A percentile compares a stretch with the other conserved stretches of the same genome.
These are phyloP conservation scores for Zea mays DNA, from an alignment of 176 grass and related monocot genomes.

Conservation along the genomic window Zm-B73-REFERENCE-NAM-5.0 NC_050104.1:18964501-18965000, in stretches of 20 bases:
- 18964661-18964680: conserved; percentile 89
- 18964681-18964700: conserved; percentile 77
- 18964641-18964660: conserved; percentile 82
- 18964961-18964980: no score
- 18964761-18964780: neutral
- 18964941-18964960: no score
- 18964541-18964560: conserved; percentile 89
- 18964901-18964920: no score
- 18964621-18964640: conserved; percentile 93
- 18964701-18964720: conserved; percentile 44
- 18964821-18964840: no score
- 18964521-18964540: conserved; percentile 87
- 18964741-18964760: neutral
- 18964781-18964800: neutral
- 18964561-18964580: conserved; percentile 96
- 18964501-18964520: conserved; percentile 97
- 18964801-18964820: neutral
- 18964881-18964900: no score
- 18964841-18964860: no score
- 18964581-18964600: conserved; percentile 89
- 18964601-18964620: conserved; percentile 89
- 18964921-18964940: no score
- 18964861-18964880: no score
- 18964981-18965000: no score
- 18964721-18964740: neutral